A percentile compares a stretch with the other conserved stretches of the same genome.
phyloP scores from a whole-genome alignment of 148 eudicot genomes.

The Rhododendron ovatum region DNA sequence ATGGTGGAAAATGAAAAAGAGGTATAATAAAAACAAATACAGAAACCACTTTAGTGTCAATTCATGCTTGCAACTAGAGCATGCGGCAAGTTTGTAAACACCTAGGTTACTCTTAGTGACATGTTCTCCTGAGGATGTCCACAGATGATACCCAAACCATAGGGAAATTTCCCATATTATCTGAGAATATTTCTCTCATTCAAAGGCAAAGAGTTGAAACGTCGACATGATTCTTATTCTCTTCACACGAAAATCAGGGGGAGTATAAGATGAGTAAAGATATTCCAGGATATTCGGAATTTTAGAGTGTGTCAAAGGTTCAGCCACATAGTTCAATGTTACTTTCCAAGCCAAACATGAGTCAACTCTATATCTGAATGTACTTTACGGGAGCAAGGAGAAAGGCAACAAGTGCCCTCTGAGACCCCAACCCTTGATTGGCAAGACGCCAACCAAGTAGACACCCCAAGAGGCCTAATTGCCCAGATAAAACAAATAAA shows the following conservation, averaged over 20 bases:
- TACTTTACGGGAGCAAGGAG: neutral
- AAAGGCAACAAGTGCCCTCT: no score
- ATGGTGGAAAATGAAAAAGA: neutral
- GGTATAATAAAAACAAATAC: neutral
- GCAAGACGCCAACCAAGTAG: no score
- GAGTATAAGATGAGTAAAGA: neutral
- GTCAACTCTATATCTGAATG: neutral
- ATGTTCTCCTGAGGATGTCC: neutral
- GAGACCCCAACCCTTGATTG: no score
- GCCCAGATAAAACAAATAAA: no score
- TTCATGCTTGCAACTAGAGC: no score
- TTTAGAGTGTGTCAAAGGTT: neutral
- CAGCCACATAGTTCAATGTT: neutral
- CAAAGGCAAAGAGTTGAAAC: neutral
- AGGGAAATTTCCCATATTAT: neutral
- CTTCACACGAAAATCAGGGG: neutral
- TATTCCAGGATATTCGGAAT: neutral
- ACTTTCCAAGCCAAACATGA: neutral
- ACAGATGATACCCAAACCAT: neutral
- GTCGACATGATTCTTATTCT: neutral
- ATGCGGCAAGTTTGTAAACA: neutral
- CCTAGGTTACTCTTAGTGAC: neutral
- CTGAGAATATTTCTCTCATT: neutral
- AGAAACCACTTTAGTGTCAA: neutral
- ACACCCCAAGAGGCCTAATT: no score